Base-by-base conservation (phyloP, 2,329 filamentous ascomycete genomes). In the Ceratocystis variospora region DNA sequence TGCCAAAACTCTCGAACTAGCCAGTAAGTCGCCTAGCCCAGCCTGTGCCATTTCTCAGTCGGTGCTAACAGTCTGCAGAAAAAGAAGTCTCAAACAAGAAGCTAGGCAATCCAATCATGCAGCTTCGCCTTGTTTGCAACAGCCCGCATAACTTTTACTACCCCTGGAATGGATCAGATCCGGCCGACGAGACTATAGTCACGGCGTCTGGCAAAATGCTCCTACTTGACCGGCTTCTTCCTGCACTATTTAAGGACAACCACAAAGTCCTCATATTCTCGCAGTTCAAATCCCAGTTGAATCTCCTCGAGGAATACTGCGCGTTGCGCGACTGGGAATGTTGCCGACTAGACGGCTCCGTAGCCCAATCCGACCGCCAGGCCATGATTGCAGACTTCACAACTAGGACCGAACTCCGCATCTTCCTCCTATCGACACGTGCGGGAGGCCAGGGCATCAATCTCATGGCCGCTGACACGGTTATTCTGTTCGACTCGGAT, bases 261-360 rank as follows among this genome's bases (percentile, higher is more conserved):
- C 92, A 96, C 77, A 97, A 97, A 73, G 87, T 97, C 33, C 83
- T 99, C 59, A 90, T 99, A 63, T 99, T 99, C 75, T 95, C 90
- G 0, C 94, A 99, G 73, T 99, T 99, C 77, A 95, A 92, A 67
- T 96, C 88, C 0, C 92, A 96, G 69, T 83, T 99, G 0, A 91
- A 97, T 72, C 88, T 99, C 1, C 79, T 99, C 0, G 85, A 95
- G 69, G 88, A 93, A 66, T 99, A 96, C 77, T 90, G 90, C 2
- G 82, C 86, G n/a, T 81, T 97, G 1, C 87, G 90, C 6, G 77
- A 79, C 0, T 96, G 90, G 90, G 83, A 86, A 0, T 82, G 88
- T 28, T 96, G 92, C 72, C 90, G 94, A 5, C 96, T 99, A 65
- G 94, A 97, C 71, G 94, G 94, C 10, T 86, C 84, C 0, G 89